These are phyloP conservation scores for Coemansia sp. DNA, from an alignment of 192 early-diverging fungal genomes.

Conservation along the genomic window DNA sequence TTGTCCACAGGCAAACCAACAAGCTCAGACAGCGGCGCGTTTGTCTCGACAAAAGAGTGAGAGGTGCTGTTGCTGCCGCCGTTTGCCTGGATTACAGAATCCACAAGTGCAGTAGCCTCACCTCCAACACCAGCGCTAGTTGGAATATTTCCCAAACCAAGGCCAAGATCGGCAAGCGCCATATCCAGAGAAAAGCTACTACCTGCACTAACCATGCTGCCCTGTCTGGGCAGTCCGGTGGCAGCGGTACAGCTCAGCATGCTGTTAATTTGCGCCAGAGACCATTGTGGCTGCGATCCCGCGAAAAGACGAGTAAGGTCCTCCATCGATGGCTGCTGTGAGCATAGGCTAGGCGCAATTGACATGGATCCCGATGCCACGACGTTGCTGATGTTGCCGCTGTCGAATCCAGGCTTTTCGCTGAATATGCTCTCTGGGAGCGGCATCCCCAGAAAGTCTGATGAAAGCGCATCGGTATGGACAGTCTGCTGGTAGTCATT, in stretches of 20 bases:
- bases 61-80: neutral
- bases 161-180: constrained; percentile 43
- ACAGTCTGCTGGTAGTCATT: constrained; percentile 19
- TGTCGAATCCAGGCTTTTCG: constrained; percentile 26
- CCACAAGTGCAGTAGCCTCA: neutral
- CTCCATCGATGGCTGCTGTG: constrained; percentile 38
- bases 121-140: neutral
- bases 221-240: neutral
- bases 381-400: neutral
- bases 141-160: constrained; percentile 14
- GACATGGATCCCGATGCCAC: constrained; percentile 7
- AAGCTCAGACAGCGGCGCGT: constrained; percentile 29
- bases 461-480: constrained; percentile 49
- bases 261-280: constrained; percentile 44
- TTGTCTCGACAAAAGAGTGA: constrained; percentile 5
- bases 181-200: constrained; percentile 34
- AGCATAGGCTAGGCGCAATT: constrained; percentile 33
- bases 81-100: neutral
- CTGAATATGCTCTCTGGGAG: constrained; percentile 51
- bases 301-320: constrained; percentile 28
- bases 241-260: constrained; percentile 25
- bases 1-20: constrained; percentile 38
- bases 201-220: constrained; percentile 21
- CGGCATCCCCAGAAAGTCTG: constrained; percentile 52
- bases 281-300: constrained; percentile 42